Percentiles rank a stretch among this genome's conserved stretches.
Evolutionary conservation across 2,329 filamentous ascomycete genomes (phyloP).

Genomic region (Stylonectria norvegica): DNA sequence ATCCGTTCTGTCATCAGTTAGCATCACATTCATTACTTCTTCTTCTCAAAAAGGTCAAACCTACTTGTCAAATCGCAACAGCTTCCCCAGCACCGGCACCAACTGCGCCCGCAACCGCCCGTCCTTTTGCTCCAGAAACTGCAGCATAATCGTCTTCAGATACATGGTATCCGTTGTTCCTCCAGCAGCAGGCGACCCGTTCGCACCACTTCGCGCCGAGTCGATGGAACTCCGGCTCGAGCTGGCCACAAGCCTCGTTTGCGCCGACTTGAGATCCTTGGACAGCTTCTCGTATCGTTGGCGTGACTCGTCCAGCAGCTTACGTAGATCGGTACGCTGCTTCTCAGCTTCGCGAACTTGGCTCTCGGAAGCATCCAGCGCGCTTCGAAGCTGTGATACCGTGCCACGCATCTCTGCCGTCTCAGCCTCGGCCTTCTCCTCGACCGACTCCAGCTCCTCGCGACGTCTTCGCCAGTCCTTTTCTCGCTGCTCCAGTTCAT

Average conservation of each 20-base stretch:
- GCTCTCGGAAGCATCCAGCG: constrained; percentile 82
- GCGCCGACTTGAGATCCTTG: constrained; percentile 57
- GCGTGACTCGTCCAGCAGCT: constrained; percentile 74
- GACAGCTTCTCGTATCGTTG: constrained; percentile 74
- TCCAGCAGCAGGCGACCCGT: constrained; percentile 24
- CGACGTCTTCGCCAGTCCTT: constrained; percentile 70
- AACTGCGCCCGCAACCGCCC: constrained; percentile 71
- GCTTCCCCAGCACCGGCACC: constrained; percentile 71
- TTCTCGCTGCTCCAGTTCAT: constrained; percentile 71
- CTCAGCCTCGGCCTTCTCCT: constrained; percentile 68
- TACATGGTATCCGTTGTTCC: constrained; percentile 56
- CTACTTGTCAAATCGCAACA: constrained; percentile 74
- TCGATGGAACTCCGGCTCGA: constrained; percentile 44
- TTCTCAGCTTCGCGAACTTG: constrained; percentile 81
- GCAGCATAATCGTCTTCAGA: constrained; percentile 75
- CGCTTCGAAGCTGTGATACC: constrained; percentile 72
- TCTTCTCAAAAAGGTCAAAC: constrained; percentile 29
- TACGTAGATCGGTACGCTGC: constrained; percentile 72
- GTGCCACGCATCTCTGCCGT: constrained; percentile 71
- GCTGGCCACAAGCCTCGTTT: constrained; percentile 45
- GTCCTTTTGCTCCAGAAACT: constrained; percentile 79
- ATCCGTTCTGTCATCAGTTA: constrained; percentile 48
- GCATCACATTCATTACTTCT: background rate
- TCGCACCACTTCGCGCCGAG: constrained; percentile 35
- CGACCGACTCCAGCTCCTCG: constrained; percentile 70